A percentile compares a stretch with the other conserved stretches of the same genome.
phyloP scores from a whole-genome alignment of 768 basidiomycete species.

The Lactifluus pinguis region DNA sequence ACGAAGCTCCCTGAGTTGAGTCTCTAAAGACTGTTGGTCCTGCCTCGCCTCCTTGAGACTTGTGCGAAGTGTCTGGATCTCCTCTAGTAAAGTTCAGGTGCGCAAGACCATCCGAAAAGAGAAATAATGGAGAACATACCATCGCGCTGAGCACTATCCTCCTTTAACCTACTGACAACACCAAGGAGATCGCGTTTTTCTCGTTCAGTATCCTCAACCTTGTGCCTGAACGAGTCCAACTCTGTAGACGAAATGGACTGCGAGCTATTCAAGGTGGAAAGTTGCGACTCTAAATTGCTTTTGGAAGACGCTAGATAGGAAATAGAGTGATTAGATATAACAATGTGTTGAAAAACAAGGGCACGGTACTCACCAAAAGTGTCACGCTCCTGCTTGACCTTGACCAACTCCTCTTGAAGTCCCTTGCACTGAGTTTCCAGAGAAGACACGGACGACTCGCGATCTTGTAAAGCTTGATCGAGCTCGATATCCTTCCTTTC shows the following conservation, averaged over 20 bases:
- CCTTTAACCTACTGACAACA: slow-evolving; percentile 74
- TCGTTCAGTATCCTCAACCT: slow-evolving; percentile 67
- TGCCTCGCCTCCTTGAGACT: slow-evolving; percentile 69
- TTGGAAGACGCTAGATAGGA: slow-evolving; percentile 35
- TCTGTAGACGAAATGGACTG: slow-evolving; percentile 57
- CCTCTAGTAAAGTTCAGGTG: slow-evolving; percentile 36
- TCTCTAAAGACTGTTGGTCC: slow-evolving; percentile 59
- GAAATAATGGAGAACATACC: slow-evolving; percentile 36
- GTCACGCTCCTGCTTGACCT: slow-evolving; percentile 53
- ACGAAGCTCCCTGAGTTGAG: slow-evolving; percentile 61
- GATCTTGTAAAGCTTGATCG: slow-evolving; percentile 77
- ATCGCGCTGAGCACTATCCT: slow-evolving; percentile 64
- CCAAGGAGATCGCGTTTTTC: slow-evolving; percentile 87
- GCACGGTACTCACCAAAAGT: slow-evolving; percentile 44
- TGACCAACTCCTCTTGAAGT: slow-evolving; percentile 46
- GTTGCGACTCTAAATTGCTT: slow-evolving; percentile 41
- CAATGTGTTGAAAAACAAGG: slow-evolving; percentile 1
- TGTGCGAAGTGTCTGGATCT: slow-evolving; percentile 56
- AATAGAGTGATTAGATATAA: slow-evolving; percentile 15
- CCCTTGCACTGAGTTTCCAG: slow-evolving; percentile 43
- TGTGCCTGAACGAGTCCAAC: slow-evolving; percentile 46
- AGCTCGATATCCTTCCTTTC: slow-evolving; percentile 74
- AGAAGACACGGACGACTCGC: slow-evolving; percentile 51
- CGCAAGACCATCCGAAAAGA: not conserved
- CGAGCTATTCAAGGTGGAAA: slow-evolving; percentile 47